phyloP scores from a whole-genome alignment of 2,329 filamentous ascomycete genomes.

The Hypomyces perniciosus region DNA sequence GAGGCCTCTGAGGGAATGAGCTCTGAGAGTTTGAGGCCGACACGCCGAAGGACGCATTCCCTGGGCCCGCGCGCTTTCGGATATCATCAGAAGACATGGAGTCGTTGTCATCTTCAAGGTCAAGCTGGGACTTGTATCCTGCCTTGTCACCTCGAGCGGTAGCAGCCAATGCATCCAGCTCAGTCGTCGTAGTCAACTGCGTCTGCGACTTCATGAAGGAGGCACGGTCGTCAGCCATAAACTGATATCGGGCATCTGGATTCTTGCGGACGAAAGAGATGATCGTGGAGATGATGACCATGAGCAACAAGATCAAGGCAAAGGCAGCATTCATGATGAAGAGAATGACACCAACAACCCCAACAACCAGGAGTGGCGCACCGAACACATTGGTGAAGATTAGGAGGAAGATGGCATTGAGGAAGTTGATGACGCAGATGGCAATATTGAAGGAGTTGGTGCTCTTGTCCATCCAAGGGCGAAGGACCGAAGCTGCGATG shows the following conservation, averaged over 20 bases:
- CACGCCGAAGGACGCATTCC: conserved; percentile 14
- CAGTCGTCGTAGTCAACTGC: conserved; percentile 68
- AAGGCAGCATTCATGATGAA: conserved; percentile 85
- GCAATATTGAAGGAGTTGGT: conserved; percentile 95
- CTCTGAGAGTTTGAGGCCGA: conserved; percentile 24
- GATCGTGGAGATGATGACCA: conserved; percentile 58
- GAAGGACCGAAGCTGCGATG: conserved; percentile 70
- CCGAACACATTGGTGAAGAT: conserved; percentile 85
- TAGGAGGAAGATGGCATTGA: conserved; percentile 83
- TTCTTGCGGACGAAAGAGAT: conserved; percentile 84
- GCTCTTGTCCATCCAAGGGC: conserved; percentile 98
- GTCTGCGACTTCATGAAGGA: conserved; percentile 97
- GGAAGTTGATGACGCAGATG: conserved; percentile 82
- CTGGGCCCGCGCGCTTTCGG: conserved; percentile 29
- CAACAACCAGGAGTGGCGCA: conserved; percentile 74
- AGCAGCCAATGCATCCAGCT: conserved; percentile 82
- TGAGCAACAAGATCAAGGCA: conserved; percentile 72
- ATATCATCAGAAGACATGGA: conserved; percentile 34
- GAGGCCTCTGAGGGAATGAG: conserved; percentile 22
- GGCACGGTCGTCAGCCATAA: conserved; percentile 91
- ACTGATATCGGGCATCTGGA: conserved; percentile 89
- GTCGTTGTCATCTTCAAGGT: conserved; percentile 38
- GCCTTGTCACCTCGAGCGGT: conserved; percentile 81
- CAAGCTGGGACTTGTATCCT: conserved; percentile 32
- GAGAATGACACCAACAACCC: conserved; percentile 82